A percentile compares a stretch with the other conserved stretches of the same genome.
phyloP scores from a whole-genome alignment of 345 rosid genomes.

The Ceriops zippeliana region DNA sequence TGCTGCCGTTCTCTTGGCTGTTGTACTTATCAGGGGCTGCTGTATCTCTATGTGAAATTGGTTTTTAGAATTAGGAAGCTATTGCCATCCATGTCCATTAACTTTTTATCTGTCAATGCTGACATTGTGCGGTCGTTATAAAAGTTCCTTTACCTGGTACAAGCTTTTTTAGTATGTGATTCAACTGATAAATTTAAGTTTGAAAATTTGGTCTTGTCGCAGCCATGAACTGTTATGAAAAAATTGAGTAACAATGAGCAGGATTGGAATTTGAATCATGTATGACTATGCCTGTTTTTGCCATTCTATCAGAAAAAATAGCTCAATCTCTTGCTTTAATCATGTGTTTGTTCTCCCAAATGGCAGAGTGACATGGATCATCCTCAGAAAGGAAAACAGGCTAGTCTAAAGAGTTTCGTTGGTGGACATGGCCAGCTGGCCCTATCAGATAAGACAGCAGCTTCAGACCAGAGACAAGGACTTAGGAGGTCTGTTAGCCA shows the following conservation, averaged over 20 bases:
- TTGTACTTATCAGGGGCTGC: too few species aligned
- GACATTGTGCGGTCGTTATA: background rate
- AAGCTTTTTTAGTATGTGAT: background rate
- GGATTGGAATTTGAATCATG: too few species aligned
- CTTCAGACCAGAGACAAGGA: slow-evolving; percentile 47
- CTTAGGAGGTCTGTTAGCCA: slow-evolving; percentile 72
- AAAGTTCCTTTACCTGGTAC: background rate
- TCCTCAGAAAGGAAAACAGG: slow-evolving; percentile 31
- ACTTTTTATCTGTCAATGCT: background rate
- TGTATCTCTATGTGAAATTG: too few species aligned
- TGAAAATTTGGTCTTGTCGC: too few species aligned
- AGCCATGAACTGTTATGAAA: too few species aligned
- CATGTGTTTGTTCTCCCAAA: slow-evolving; percentile 16
- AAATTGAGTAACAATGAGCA: too few species aligned
- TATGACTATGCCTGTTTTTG: background rate
- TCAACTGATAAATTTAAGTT: background rate
- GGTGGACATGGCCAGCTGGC: slow-evolving; percentile 37
- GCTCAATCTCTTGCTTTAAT: background rate
- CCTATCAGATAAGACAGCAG: slow-evolving; percentile 32
- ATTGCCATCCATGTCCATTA: background rate
- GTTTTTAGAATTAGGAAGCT: too few species aligned
- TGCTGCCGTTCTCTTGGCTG: too few species aligned
- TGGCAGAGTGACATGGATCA: slow-evolving; percentile 73
- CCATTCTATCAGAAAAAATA: background rate
- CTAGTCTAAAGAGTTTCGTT: slow-evolving; percentile 32